Evolutionary conservation across 345 rosid genomes (phyloP), one percentile per base, ranked within the genome.

Genomic region (Clausena lansium): DNA sequence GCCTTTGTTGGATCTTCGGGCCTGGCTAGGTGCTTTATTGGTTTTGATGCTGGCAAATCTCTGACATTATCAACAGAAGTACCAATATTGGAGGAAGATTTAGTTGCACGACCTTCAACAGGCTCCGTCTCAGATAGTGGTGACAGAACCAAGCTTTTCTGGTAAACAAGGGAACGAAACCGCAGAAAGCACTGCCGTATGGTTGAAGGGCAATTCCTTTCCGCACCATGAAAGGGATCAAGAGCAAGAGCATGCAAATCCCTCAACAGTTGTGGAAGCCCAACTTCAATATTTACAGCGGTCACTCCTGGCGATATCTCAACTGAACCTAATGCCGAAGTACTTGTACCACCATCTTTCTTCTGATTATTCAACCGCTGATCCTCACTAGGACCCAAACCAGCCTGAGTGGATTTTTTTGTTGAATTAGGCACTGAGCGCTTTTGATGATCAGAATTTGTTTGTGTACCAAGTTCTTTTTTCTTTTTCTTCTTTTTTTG

Each of bases 181-280:
- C 78, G 92, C 81, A 91, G 83, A 81, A 97, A 89, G 76, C 89
- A 89, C 64, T 81, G 87, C 89, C 82, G 76, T 41, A 89, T 77
- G 78, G 79, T 75, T 70, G 87, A 77, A 73, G 89, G 88, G 54
- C 84, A 78, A 54, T 83, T 78, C 79, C 88, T 85, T 80, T 87
- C 93, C 45, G 79, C 72, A 62, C 89, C 96, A 80, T 81, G 83
- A 75, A 90, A 90, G 55, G 94, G 98, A 85, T 91, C 85, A 28
- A 91, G 84, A 50, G 98, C 97, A 76, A 97, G 87, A 63, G 88
- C 86, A 81, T 89, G 93, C 83, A 97, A 85, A 85, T 89, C 91
- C 73, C 76, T 81, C 84, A 97, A 83, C 64, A 92, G 75, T 72
- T 92, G 90, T 45, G 81, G 80, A 73, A 91, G 82, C 57, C 87